Percentiles rank a stretch among this genome's conserved stretches.
Conservation (phyloP, 2,329 filamentous ascomycete species). For the Bretziella fagacearum region DNA sequence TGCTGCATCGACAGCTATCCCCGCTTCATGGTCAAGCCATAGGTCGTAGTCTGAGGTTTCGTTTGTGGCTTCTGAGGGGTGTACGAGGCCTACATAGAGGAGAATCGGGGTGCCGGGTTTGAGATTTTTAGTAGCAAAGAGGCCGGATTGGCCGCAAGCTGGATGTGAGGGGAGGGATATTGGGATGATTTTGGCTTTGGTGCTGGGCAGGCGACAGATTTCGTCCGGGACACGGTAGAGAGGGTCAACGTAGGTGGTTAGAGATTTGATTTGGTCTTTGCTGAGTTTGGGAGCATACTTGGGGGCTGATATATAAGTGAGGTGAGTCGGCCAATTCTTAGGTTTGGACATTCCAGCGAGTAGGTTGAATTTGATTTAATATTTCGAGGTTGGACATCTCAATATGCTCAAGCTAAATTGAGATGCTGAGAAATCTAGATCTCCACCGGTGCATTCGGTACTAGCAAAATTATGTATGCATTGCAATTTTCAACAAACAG, state of each 20-base stretch:
- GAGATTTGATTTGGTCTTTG: conserved; percentile 24
- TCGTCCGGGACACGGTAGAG: conserved; percentile 21
- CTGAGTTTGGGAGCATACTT: conserved; percentile 31
- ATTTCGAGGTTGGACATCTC: too few species aligned
- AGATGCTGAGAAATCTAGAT: too few species aligned
- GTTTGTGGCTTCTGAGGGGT: conserved; percentile 23
- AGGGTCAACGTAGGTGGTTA: conserved; percentile 14
- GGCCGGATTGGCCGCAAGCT: conserved; percentile 39
- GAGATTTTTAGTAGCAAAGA: conserved; percentile 40
- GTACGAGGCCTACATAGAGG: conserved; percentile 44
- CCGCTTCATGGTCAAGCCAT: conserved; percentile 39
- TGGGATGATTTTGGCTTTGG: conserved; percentile 35
- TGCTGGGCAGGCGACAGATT: conserved; percentile 27
- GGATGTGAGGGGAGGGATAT: conserved; percentile 38
- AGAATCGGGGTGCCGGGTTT: conserved; percentile 38
- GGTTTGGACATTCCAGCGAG: conserved; percentile 20
- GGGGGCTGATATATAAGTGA: conserved; percentile 37
- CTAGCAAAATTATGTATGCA: too few species aligned
- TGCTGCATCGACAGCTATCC: conserved; percentile 43
- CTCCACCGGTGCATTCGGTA: too few species aligned
- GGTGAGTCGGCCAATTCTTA: conserved; percentile 38
- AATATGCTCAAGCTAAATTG: too few species aligned
- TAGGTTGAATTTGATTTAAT: not conserved
- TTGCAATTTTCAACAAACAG: too few species aligned
- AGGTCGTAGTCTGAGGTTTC: conserved; percentile 44